Evolutionary conservation across 495 filamentous ascomycete species (phyloP).

Genomic region (Immersiella caudata): DNA sequence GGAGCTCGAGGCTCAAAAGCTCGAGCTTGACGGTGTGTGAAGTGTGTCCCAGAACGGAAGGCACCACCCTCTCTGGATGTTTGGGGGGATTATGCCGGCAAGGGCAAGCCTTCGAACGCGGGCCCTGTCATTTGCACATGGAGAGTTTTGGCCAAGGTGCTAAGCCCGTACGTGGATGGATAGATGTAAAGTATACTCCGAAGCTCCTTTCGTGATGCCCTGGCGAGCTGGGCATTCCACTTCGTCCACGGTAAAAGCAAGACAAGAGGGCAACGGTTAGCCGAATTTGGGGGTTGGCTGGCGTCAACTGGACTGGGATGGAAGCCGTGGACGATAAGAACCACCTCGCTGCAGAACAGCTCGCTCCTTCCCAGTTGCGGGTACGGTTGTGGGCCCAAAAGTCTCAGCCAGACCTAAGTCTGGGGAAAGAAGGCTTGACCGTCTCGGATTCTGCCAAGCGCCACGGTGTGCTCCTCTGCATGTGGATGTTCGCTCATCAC

Average conservation of each 20-base stretch:
- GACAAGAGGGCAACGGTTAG: constrained; percentile 7
- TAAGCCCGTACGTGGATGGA: not conserved
- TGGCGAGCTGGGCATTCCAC: not conserved
- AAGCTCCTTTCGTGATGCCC: constrained; percentile 1
- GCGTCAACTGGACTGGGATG: constrained; percentile 3
- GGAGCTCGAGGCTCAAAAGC: not conserved
- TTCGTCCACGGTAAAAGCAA: not conserved
- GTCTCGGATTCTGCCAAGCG: constrained; percentile 15
- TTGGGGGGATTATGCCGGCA: constrained; percentile 23
- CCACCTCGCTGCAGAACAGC: constrained; percentile 7
- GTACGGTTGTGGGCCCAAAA: not conserved
- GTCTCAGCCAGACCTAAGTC: constrained; percentile 14
- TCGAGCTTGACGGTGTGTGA: constrained; percentile 2
- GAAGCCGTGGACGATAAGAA: constrained; percentile 17
- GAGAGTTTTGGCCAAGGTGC: constrained; percentile 13
- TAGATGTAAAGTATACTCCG: not conserved
- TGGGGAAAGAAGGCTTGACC: constrained; percentile 17
- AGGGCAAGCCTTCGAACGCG: constrained; percentile 18
- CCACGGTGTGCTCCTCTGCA: constrained; percentile 12
- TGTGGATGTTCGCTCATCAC: not conserved
- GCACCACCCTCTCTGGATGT: constrained; percentile 9
- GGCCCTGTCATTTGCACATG: constrained; percentile 15
- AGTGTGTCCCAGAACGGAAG: constrained; percentile 14
- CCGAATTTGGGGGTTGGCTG: constrained; percentile 15
- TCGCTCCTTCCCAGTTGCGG: constrained; percentile 1